Conservation (phyloP, 2,329 filamentous ascomycete species). For the Ilyonectria robusta region DNA sequence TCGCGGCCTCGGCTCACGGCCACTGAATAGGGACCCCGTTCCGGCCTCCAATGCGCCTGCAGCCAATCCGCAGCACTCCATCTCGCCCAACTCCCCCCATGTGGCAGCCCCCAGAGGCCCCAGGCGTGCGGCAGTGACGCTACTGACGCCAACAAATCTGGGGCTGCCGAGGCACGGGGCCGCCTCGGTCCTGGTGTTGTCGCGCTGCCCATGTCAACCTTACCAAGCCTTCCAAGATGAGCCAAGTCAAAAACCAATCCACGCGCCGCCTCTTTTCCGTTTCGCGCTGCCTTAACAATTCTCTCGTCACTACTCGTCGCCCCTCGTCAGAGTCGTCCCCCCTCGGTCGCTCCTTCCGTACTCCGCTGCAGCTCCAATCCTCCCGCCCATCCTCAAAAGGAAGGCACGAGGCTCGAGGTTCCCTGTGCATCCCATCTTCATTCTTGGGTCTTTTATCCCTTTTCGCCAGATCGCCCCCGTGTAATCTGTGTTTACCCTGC, state of each 20-base stretch:
- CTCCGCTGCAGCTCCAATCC: not conserved
- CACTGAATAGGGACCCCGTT: conserved; percentile 36
- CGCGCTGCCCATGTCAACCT: conserved; percentile 15
- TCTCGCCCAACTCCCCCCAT: conserved; percentile 9
- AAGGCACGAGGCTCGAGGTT: not conserved
- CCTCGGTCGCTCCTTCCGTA: not conserved
- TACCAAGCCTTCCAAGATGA: conserved; percentile 1
- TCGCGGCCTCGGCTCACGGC: conserved; percentile 41
- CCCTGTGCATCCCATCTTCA: not conserved
- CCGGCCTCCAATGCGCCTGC: conserved; percentile 6
- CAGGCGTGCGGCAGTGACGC: conserved; percentile 27
- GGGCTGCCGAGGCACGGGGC: conserved; percentile 49
- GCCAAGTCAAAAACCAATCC: conserved; percentile 25
- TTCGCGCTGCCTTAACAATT: not conserved
- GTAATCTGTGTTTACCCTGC: not conserved
- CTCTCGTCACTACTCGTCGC: not conserved
- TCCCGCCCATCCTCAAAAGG: not conserved
- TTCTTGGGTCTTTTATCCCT: not conserved
- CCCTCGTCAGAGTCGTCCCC: not conserved
- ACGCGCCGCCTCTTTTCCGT: conserved; percentile 7
- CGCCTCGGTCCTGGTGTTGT: conserved; percentile 42
- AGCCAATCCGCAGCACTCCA: conserved; percentile 9
- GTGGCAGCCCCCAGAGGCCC: conserved; percentile 24
- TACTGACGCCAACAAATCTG: conserved; percentile 42
- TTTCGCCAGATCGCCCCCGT: conserved; percentile 7